A percentile compares a stretch with the other conserved stretches of the same genome.
Conservation (phyloP, 1,284 basidiomycete species). For the Tremellales sp. region DNA sequence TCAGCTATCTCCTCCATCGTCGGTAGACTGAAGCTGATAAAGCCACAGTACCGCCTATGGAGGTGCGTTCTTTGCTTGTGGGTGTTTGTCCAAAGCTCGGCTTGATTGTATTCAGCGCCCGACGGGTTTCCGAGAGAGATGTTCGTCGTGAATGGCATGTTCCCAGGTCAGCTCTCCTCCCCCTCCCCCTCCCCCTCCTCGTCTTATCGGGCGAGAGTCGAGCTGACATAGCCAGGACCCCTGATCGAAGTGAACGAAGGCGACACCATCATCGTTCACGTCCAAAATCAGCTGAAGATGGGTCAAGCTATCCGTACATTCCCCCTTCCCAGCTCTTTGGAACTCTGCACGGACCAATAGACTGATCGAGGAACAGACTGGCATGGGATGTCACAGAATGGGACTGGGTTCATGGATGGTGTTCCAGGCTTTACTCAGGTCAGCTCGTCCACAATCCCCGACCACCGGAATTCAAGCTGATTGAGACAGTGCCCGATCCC, state of each 20-base stretch:
- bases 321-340: not conserved
- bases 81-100: too few species aligned
- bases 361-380: conserved; percentile 17
- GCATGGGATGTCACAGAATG: conserved; percentile 35
- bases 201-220: not conserved
- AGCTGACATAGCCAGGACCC: conserved; percentile 10
- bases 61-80: too few species aligned
- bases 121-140: conserved; percentile 23
- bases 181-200: not conserved
- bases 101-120: conserved; percentile 11
- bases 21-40: not conserved
- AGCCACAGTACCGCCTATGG: too few species aligned
- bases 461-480: not conserved
- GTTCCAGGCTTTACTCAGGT: conserved; percentile 32
- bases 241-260: conserved; percentile 35
- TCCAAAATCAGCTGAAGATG: conserved; percentile 26
- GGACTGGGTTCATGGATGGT: conserved; percentile 27
- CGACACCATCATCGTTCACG: conserved; percentile 28
- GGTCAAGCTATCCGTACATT: conserved; percentile 24
- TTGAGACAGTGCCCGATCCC: conserved; percentile 53
- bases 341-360: not conserved
- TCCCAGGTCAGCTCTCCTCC: conserved; percentile 7
- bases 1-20: conserved; percentile 6
- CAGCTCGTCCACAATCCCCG: not conserved
- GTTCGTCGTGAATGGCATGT: conserved; percentile 19